phyloP scores from a whole-genome alignment of 1,284 basidiomycete genomes.

The Apiotrichum gamsii region DNA sequence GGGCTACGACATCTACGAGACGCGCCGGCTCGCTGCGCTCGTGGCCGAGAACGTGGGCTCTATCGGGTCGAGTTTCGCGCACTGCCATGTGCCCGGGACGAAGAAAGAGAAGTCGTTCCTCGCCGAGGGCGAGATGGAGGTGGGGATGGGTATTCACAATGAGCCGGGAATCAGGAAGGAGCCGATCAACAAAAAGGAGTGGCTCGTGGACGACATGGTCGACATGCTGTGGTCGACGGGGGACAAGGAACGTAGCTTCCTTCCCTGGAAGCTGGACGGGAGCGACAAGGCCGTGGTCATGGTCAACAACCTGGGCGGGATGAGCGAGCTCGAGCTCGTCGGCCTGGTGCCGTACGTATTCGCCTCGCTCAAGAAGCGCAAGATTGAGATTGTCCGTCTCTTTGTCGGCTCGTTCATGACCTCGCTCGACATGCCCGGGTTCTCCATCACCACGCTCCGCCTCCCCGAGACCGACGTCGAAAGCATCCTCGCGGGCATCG shows the following conservation, averaged over 20 bases:
- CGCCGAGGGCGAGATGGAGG: constrained; percentile 62
- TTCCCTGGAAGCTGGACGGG: constrained; percentile 65
- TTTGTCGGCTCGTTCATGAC: constrained; percentile 82
- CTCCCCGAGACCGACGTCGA: constrained; percentile 56
- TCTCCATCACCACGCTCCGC: constrained; percentile 78
- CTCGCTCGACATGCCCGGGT: constrained; percentile 90
- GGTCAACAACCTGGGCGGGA: constrained; percentile 59
- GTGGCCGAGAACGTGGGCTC: constrained; percentile 62
- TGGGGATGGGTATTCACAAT: constrained; percentile 82
- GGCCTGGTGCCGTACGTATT: constrained; percentile 51
- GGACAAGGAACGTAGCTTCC: constrained; percentile 77
- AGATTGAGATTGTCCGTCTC: constrained; percentile 59
- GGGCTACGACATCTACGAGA: constrained; percentile 66
- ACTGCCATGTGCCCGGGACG: constrained; percentile 58
- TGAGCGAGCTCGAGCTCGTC: constrained; percentile 78
- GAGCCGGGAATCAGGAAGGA: constrained; percentile 75
- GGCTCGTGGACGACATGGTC: constrained; percentile 67
- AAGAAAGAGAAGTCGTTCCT: constrained; percentile 2
- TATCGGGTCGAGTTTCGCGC: constrained; percentile 84
- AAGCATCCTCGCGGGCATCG: constrained; percentile 67
- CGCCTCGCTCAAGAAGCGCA: constrained; percentile 54
- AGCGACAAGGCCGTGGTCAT: constrained; percentile 55
- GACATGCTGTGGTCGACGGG: constrained; percentile 64
- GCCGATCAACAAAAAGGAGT: constrained; percentile 55
- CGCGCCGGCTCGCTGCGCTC: constrained; percentile 64